These are phyloP conservation scores for Hanseniaspora nectarophila DNA, from an alignment of 805 yeast genomes.

Conservation along the genomic window DNA sequence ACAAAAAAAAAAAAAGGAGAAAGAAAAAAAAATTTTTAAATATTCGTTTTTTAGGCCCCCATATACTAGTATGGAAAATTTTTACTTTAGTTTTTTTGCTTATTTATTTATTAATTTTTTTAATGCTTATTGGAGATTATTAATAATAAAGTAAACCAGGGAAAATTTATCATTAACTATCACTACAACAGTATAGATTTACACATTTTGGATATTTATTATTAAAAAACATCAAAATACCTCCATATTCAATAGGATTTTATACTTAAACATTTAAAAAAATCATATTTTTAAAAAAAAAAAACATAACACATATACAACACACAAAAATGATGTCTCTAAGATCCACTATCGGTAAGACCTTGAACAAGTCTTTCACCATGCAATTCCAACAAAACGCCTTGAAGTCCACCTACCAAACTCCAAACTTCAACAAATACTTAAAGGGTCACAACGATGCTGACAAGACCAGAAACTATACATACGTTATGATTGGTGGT, in stretches of 20 bases:
- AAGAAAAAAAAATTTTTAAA: too few species aligned
- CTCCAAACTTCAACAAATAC: constrained; percentile 79
- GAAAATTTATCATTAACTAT: neutral
- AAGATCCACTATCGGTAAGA: constrained; percentile 21
- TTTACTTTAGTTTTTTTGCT: neutral
- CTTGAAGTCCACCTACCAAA: constrained; percentile 67
- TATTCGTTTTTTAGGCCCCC: neutral
- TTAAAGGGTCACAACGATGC: constrained; percentile 57
- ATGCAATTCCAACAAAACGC: constrained; percentile 21
- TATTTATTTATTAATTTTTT: too few species aligned
- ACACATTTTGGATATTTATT: neutral
- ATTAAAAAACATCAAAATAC: neutral
- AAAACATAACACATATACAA: neutral
- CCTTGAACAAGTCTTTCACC: constrained; percentile 13
- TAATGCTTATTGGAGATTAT: too few species aligned
- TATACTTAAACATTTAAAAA: neutral
- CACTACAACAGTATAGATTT: neutral
- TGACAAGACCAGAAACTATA: constrained; percentile 71
- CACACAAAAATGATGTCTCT: constrained; percentile 21
- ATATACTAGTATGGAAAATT: too few species aligned
- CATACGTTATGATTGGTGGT: constrained; percentile 96
- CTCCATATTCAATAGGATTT: neutral
- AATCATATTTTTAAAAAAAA: neutral
- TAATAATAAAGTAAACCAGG: neutral
- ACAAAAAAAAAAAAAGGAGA: too few species aligned